Evolutionary conservation across 2,329 filamentous ascomycete species (phyloP), one percentile per base, ranked within the genome.

Genomic region (Dryadomyces quercivorus): DNA sequence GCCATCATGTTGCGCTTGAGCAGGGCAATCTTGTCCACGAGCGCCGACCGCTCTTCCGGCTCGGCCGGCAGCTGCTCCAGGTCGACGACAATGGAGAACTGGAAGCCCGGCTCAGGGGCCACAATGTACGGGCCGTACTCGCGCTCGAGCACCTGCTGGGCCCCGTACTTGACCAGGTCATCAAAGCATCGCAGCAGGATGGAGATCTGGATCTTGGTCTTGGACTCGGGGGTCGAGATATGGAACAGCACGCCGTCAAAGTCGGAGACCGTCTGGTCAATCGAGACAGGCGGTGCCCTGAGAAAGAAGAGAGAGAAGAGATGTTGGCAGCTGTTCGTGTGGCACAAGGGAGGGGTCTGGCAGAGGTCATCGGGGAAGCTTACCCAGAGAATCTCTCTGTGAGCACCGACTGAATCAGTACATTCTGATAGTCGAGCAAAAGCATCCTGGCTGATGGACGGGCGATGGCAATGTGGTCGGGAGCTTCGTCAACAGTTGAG

Each of bases 191-290:
- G 87, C 70, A 99, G 89, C 70, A 89, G 83, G 64, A 98, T 86
- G 21, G 93, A 98, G 56, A 99, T 84, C 52, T 95, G 80, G 61
- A 99, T 96, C 73, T 94, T 89, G 51, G 88, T 85, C 77, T 97
- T 97, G 59, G 83, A 76, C 70, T 95, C 90, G 56, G 92, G 93
- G 1, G 93, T 98, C 42, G 92, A 97, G 66, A 98, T 91, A 72
- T 98, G 93, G 73, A 97, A 99, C 62, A 88, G 95, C 63, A 97
- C 93, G 67, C 92, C 92, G 73, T 98, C 94, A 67, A 99, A 99
- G 73, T 99, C 93, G 68, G 92, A 97, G 59, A 96, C 89, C 59
- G 95, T 89, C 75, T 99, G 93, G 73, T 98, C 94, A 69, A 99
- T 95, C 63, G 88, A 89, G 57, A 82, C 80, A 56, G 90, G 89